These are phyloP conservation scores for Ganoderma leucocontextum DNA, from an alignment of 1,284 basidiomycete species.

Conservation along the genomic window DNA sequence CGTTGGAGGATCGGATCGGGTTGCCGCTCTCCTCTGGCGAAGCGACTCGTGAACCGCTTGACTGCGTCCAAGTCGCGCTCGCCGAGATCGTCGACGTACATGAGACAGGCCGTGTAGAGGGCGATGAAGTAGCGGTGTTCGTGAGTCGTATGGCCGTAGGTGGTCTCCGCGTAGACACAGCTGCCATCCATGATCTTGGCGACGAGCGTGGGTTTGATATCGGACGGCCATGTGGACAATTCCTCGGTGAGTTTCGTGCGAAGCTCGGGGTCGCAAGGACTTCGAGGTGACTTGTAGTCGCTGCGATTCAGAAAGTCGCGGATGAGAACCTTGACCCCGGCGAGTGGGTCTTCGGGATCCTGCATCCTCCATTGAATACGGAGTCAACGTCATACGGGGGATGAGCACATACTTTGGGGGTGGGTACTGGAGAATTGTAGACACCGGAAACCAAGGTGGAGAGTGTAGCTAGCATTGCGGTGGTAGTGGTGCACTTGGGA, in stretches of 20 bases:
- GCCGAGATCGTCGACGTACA: slow-evolving; percentile 29
- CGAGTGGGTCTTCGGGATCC: slow-evolving; percentile 2
- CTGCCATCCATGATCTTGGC: slow-evolving; percentile 23
- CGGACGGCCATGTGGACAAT: slow-evolving; percentile 14
- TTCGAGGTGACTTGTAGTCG: slow-evolving; percentile 17
- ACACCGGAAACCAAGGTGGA: background rate
- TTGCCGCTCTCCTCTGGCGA: slow-evolving; percentile 21
- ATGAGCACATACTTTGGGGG: background rate
- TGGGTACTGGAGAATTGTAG: background rate
- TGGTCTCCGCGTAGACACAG: slow-evolving; percentile 25
- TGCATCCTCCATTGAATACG: background rate
- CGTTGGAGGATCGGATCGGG: slow-evolving; percentile 24
- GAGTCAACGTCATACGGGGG: background rate
- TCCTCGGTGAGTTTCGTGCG: slow-evolving; percentile 9
- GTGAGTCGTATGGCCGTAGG: slow-evolving; percentile 25
- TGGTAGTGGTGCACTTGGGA: background rate
- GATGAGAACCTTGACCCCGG: slow-evolving; percentile 14
- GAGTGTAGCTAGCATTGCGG: background rate
- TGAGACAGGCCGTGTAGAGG: slow-evolving; percentile 27
- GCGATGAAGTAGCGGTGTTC: slow-evolving; percentile 28
- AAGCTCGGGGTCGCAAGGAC: slow-evolving; percentile 7
- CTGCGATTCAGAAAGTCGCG: slow-evolving; percentile 13
- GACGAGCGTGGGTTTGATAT: slow-evolving; percentile 11
- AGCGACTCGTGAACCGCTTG: slow-evolving; percentile 24
- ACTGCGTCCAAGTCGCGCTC: slow-evolving; percentile 21